Percentiles rank a stretch among this genome's conserved stretches.
phyloP scores from a whole-genome alignment of 805 yeast genomes.

The Millerago galiae region DNA sequence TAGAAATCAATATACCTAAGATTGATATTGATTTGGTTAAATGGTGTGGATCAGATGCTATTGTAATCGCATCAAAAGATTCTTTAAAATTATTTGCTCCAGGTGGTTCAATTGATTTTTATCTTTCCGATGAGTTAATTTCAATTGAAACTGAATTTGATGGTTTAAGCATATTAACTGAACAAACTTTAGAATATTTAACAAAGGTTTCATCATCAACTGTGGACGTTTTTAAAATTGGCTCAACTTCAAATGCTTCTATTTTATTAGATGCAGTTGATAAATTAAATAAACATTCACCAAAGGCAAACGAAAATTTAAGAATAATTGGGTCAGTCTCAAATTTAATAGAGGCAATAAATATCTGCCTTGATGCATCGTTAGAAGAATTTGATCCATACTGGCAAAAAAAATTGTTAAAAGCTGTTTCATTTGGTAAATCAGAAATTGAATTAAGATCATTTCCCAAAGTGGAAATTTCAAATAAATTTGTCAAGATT shows the following conservation, averaged over 20 bases:
- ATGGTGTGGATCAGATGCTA: slow-evolving; percentile 89
- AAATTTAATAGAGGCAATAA: slow-evolving; percentile 52
- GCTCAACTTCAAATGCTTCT: slow-evolving; percentile 79
- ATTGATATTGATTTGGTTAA: slow-evolving; percentile 39
- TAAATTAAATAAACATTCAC: slow-evolving; percentile 57
- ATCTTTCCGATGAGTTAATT: slow-evolving; percentile 33
- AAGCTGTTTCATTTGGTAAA: slow-evolving; percentile 86
- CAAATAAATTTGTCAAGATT: slow-evolving; percentile 46
- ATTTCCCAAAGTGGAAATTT: slow-evolving; percentile 31
- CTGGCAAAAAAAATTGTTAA: slow-evolving; percentile 74
- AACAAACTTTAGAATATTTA: slow-evolving; percentile 48
- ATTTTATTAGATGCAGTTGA: slow-evolving; percentile 75
- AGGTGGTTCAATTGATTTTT: slow-evolving; percentile 48
- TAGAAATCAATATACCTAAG: slow-evolving; percentile 22
- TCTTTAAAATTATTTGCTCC: slow-evolving; percentile 71
- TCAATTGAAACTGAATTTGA: slow-evolving; percentile 50
- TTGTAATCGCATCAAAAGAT: slow-evolving; percentile 53
- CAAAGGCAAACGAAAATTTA: slow-evolving; percentile 76
- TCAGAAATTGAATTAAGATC: slow-evolving; percentile 35
- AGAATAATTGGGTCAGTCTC: slow-evolving; percentile 42
- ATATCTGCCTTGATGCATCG: slow-evolving; percentile 68
- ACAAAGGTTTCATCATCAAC: slow-evolving; percentile 54
- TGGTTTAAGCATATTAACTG: slow-evolving; percentile 65
- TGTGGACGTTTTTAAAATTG: slow-evolving; percentile 65
- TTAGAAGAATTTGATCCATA: slow-evolving; percentile 67